A percentile compares a stretch with the other conserved stretches of the same genome.
phyloP scores from a whole-genome alignment of 1,284 basidiomycete genomes.

The Phylloporus gajari region DNA sequence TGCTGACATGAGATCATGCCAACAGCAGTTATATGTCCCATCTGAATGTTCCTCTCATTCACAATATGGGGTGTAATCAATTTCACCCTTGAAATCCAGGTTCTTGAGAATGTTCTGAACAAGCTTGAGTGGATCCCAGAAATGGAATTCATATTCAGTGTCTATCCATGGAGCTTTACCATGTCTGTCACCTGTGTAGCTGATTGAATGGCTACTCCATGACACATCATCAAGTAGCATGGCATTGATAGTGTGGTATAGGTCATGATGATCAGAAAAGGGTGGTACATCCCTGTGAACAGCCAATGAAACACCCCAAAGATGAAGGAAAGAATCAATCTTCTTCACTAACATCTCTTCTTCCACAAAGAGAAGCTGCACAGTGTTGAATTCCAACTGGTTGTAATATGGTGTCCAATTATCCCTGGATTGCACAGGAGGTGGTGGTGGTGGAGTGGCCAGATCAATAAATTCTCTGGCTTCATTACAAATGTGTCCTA shows the following conservation, averaged over 20 bases:
- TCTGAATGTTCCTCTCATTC: conserved; percentile 19
- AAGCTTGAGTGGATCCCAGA: conserved; percentile 40
- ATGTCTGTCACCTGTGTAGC: neutral
- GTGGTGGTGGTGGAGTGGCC: neutral
- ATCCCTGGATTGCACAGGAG: too few species aligned
- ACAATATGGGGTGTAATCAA: conserved; percentile 40
- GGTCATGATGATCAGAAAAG: neutral
- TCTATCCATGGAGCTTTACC: conserved; percentile 45
- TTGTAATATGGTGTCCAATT: neutral
- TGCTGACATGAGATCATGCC: too few species aligned
- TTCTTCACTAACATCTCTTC: too few species aligned
- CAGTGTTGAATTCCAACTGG: too few species aligned
- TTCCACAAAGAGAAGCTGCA: too few species aligned
- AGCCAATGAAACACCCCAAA: too few species aligned
- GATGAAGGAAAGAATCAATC: too few species aligned
- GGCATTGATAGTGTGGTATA: neutral
- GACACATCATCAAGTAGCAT: neutral
- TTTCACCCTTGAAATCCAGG: conserved; percentile 35
- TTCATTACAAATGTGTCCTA: too few species aligned
- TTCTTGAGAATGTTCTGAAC: conserved; percentile 44
- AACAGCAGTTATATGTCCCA: too few species aligned
- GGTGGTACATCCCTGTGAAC: too few species aligned
- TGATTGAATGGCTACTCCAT: neutral
- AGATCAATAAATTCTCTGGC: too few species aligned
- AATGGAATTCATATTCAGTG: conserved; percentile 48